A percentile compares a stretch with the other conserved stretches of the same genome.
These are phyloP conservation scores for Parafenestella ontariensis DNA, from an alignment of 2,329 filamentous ascomycete species.

Conservation along the genomic window DNA sequence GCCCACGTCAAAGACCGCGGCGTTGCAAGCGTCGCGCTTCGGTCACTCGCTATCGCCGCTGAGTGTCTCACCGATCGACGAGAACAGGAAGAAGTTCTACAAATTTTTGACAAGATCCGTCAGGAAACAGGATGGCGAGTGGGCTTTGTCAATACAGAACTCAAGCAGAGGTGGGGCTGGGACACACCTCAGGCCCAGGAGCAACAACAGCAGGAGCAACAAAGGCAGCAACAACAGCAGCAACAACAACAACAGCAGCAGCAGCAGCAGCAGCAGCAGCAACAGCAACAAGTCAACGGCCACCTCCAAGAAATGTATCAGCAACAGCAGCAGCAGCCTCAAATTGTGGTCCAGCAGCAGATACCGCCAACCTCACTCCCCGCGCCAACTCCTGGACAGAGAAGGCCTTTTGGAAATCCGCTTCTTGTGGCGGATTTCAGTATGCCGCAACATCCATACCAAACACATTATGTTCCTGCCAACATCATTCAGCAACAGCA, in stretches of 20 bases:
- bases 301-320: slow-evolving; percentile 21
- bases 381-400: slow-evolving; percentile 23
- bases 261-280: slow-evolving; percentile 18
- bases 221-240: slow-evolving; percentile 30
- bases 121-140: slow-evolving; percentile 81
- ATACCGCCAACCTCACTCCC: slow-evolving; percentile 21
- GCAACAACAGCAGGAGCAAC: slow-evolving; percentile 41
- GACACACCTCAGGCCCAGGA: slow-evolving; percentile 50
- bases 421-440: slow-evolving; percentile 77
- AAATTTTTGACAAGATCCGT: slow-evolving; percentile 77
- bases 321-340: slow-evolving; percentile 22
- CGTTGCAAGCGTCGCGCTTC: slow-evolving; percentile 78
- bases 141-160: slow-evolving; percentile 72
- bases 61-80: slow-evolving; percentile 71
- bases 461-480: slow-evolving; percentile 79
- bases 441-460: slow-evolving; percentile 80
- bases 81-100: slow-evolving; percentile 82
- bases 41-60: slow-evolving; percentile 78
- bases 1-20: slow-evolving; percentile 83
- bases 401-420: slow-evolving; percentile 69
- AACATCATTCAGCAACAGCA: slow-evolving; percentile 54
- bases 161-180: slow-evolving; percentile 83
- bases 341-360: slow-evolving; percentile 25
- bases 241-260: slow-evolving; percentile 18
- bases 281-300: slow-evolving; percentile 21